Conservation (phyloP, 2,329 filamentous ascomycete species). For the Alternaria longipes region DNA sequence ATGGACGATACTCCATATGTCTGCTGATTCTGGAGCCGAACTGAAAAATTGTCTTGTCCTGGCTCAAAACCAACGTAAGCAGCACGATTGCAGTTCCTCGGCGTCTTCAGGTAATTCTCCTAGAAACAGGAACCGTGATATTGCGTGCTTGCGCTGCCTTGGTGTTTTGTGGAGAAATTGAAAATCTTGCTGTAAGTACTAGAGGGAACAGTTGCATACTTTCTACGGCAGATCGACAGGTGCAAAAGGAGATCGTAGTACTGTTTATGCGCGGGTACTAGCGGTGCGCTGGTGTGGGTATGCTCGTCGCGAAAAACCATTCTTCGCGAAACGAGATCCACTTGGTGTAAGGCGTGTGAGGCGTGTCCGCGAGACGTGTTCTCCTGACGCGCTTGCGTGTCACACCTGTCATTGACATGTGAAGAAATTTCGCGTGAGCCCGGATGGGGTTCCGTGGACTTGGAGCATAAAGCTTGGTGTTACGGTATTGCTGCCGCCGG, state of each 20-base stretch:
- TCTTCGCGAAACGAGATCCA: slow-evolving; percentile 7
- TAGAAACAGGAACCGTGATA: background rate
- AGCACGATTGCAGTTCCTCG: background rate
- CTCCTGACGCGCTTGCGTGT: slow-evolving; percentile 10
- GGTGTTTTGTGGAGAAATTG: background rate
- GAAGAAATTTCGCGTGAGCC: slow-evolving; percentile 2
- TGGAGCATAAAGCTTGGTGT: background rate
- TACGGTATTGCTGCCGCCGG: background rate
- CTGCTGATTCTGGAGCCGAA: background rate
- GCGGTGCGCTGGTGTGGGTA: slow-evolving; percentile 1
- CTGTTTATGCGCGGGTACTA: slow-evolving; percentile 11
- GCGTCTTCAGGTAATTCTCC: background rate
- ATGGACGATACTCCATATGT: background rate
- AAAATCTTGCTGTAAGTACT: background rate
- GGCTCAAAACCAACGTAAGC: too few relatives aligned
- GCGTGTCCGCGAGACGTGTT: background rate
- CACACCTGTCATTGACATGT: background rate
- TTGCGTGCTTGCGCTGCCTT: background rate
- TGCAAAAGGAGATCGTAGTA: slow-evolving; percentile 6
- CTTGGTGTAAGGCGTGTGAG: slow-evolving; percentile 5
- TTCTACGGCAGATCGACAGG: slow-evolving; percentile 8
- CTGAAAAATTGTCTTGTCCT: background rate
- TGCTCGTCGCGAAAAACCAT: slow-evolving; percentile 2
- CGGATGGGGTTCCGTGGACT: background rate
- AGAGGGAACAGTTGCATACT: slow-evolving; percentile 1